These are phyloP conservation scores for Xylariales sp. DNA, from an alignment of 2,329 filamentous ascomycete species.

Conservation along the genomic window DNA sequence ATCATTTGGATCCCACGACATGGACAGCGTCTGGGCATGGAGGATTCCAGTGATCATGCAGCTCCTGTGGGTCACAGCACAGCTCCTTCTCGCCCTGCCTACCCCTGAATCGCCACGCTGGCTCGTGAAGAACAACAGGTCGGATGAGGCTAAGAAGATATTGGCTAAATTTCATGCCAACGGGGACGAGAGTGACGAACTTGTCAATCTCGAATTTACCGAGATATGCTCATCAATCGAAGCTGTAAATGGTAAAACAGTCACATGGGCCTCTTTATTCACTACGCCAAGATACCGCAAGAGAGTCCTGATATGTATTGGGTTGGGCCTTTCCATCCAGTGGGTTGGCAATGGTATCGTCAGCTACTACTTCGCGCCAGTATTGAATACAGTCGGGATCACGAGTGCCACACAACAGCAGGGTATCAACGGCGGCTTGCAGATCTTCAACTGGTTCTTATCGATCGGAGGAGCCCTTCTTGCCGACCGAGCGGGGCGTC, in stretches of 20 bases:
- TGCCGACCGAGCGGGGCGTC: constrained; percentile 10
- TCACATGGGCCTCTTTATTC: constrained; percentile 36
- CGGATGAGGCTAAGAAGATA: constrained; percentile 26
- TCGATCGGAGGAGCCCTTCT: constrained; percentile 3
- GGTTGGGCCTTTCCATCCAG: constrained; percentile 52
- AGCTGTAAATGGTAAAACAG: constrained; percentile 9
- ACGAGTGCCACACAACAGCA: constrained; percentile 23
- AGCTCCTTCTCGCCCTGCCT: neutral
- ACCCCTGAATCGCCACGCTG: constrained; percentile 16
- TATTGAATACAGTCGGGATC: constrained; percentile 26
- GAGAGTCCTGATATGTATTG: constrained; percentile 46
- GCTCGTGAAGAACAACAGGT: constrained; percentile 26
- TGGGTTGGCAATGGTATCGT: constrained; percentile 32
- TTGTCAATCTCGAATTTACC: constrained; percentile 33
- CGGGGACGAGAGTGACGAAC: constrained; percentile 30
- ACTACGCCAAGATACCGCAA: constrained; percentile 49
- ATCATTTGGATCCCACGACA: constrained; percentile 13
- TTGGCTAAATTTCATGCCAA: constrained; percentile 30
- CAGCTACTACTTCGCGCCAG: constrained; percentile 27
- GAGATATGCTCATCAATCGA: constrained; percentile 27
- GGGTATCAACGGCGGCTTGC: constrained; percentile 25
- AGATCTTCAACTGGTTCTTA: constrained; percentile 7
- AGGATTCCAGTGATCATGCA: constrained; percentile 39
- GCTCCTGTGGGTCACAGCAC: constrained; percentile 31
- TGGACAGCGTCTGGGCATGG: no score